Conservation (phyloP, 768 basidiomycete species). For the Suillus plorans region DNA sequence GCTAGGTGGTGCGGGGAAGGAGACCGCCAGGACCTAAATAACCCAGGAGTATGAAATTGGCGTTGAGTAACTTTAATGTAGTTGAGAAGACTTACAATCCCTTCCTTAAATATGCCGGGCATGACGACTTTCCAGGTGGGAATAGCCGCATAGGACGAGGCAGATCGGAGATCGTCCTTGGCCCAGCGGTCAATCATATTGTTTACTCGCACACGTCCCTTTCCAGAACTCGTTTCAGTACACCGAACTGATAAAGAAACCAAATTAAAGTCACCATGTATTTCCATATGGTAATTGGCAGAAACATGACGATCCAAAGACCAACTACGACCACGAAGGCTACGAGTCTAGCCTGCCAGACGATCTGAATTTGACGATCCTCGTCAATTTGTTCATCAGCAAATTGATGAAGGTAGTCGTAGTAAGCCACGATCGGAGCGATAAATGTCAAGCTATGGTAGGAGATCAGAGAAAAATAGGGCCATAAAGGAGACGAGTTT, state of each 20-base stretch:
- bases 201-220: conserved; percentile 45
- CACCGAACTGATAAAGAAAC: background rate
- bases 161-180: conserved; percentile 34
- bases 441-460: conserved; percentile 36
- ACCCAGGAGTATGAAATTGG: background rate
- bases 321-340: conserved; percentile 39
- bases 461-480: conserved; percentile 2
- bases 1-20: conserved; percentile 33
- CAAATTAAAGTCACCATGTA: conserved; percentile 31
- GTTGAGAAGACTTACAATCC: conserved; percentile 30
- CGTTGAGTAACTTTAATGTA: background rate
- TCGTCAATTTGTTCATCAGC: background rate
- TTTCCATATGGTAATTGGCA: conserved; percentile 50
- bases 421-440: conserved; percentile 40
- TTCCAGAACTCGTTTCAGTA: background rate
- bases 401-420: conserved; percentile 26
- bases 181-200: conserved; percentile 40
- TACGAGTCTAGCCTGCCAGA: conserved; percentile 37
- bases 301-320: conserved; percentile 36
- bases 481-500: conserved; percentile 13
- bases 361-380: conserved; percentile 15
- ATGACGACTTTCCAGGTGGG: conserved; percentile 43
- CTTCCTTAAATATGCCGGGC: conserved; percentile 38
- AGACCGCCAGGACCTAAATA: conserved; percentile 39
- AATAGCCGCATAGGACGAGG: conserved; percentile 21